Base-by-base conservation (phyloP, 768 basidiomycete species). In the Kwoniella dejecticola region DNA sequence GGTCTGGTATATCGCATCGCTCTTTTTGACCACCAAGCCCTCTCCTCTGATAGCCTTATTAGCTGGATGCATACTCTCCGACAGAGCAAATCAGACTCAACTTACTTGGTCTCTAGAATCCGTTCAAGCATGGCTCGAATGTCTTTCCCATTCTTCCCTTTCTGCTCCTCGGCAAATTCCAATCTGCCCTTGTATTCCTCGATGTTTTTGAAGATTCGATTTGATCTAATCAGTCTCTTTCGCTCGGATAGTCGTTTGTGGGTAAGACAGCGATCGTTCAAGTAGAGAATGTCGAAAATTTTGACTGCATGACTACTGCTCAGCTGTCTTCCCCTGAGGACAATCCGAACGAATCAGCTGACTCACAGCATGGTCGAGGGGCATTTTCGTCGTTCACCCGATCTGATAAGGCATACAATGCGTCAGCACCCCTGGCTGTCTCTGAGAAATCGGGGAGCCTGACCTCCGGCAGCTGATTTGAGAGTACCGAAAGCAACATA, bases 401-500 rank as follows among this genome's bases (percentile, higher is more conserved):
- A 40, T 68, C 68, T 85, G 88, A 74, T 31, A 11, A 19, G 6
- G 15, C 11, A 46, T 30, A 21, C 24, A 24, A 21, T n/a, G 19
- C 19, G 41, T 45, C 58, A n/a, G 57, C n/a, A n/a, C n/a, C n/a
- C n/a, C n/a, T n/a, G n/a, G n/a, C n/a, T n/a, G n/a, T n/a, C n/a
- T n/a, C n/a, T n/a, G n/a, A n/a, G n/a, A n/a, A n/a, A n/a, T n/a
- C n/a, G n/a, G n/a, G n/a, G 30, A 11, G 41, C 64, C 82, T 41
- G 60, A 91, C 91, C 89, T 15, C 88, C 81, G 0, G 94, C 94
- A 42, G 92, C 91, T 0, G 92, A 90, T 79, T 99, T 99, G 50
- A 99, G 81, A 0, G 87, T 89, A 1, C 96, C 96, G 64, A 99
- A 98, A 0, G 95, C 91, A 19, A 96, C 81, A 71, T 91, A 90